Evolutionary conservation across 176 grass and related monocot species (phyloP), one percentile per base, ranked within the genome.

Genomic region (Zoysia japonica): DNA sequence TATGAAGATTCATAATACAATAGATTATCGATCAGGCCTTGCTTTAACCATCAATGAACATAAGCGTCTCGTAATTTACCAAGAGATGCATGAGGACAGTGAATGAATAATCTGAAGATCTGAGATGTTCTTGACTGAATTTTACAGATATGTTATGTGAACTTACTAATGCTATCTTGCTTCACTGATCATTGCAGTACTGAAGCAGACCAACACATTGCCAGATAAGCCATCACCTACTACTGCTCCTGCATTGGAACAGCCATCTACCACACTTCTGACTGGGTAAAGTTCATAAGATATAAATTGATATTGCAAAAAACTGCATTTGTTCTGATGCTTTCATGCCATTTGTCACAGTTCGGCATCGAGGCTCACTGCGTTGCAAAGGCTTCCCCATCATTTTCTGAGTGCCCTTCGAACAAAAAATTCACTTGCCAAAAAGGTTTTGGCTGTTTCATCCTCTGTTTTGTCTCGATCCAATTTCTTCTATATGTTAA

Each of bases 171-270:
- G 13, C 52, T 80, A 75, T 78, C 62, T 84, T 7, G 52, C 77
- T 67, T 60, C 66, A 70, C 50, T 78, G 53, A 69, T 54, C 74
- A 68, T 92, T 41, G 60, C 83, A 92, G 88, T 94, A 85, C 63
- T 98, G 56, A 98, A 98, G 82, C 88, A 92, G 74, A 93, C 83
- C 77, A 88, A 78, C 84, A 93, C 86, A 68, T 87, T 94, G 83
- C 96, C 96, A 35, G 96, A 91, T 52, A 98, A 94, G 78, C 65
- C 86, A 76, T 59, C 75, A 61, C 68, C 71, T 71, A 20, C 78
- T 72, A 64, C 67, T 70, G 65, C 82, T 55, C 72, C 81, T 78
- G 80, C 71, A 43, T 57, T 89, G 50, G 96, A 98, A 67, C 96
- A 93, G 68, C 37, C 81, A 80, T 87, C 79, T 72, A 82, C 69